Evolutionary conservation across 805 yeast genomes (phyloP), one percentile per base, ranked within the genome.

Genomic region (Dipodascus geniculatus): DNA sequence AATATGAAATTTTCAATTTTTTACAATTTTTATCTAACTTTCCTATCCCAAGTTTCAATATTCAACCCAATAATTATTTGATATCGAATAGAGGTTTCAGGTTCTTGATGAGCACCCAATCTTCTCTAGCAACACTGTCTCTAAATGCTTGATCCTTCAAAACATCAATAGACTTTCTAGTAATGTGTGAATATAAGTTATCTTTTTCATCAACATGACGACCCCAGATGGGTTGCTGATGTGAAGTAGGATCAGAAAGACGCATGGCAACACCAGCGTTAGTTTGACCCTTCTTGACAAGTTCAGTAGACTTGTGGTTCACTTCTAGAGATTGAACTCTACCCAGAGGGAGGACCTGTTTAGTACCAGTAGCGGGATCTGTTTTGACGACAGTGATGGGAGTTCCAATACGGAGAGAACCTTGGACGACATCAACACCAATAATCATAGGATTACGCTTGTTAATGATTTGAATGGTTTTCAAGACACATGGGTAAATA

Each of bases 211-310:
- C 96, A 62, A 93, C 95, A 67, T 93, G 99, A 75, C 99, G 87
- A 58, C 99, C 99, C 98, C 98, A 93, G 14, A 87, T 83, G 53
- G 99, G 98, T 73, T 89, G 96, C 59, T 87, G 91, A 55, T 85
- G 77, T 48, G 96, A 85, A 60, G 96, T 90, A 3, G 68, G 65
- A 63, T 87, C 85, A 54, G 93, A 99, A 65, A 93, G 77, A 76
- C 99, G 83, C 85, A 93, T 87, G 58, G 99, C 99, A 58, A 91
- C 98, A 80, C 99, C 99, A 23, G 96, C 97, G 62, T 85, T 80
- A 11, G 98, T 87, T 71, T 87, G 96, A 49, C 97, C 96, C 78
- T 87, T 93, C 74, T 88, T 86, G 49, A 90, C 96, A 28, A 74
- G 70, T 54, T 80, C 86, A 24, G 75, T 77, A 35, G 96, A 73